These are phyloP conservation scores for Fonsecaea monophora DNA, from an alignment of 2,329 filamentous ascomycete species.

Conservation along the genomic window DNA sequence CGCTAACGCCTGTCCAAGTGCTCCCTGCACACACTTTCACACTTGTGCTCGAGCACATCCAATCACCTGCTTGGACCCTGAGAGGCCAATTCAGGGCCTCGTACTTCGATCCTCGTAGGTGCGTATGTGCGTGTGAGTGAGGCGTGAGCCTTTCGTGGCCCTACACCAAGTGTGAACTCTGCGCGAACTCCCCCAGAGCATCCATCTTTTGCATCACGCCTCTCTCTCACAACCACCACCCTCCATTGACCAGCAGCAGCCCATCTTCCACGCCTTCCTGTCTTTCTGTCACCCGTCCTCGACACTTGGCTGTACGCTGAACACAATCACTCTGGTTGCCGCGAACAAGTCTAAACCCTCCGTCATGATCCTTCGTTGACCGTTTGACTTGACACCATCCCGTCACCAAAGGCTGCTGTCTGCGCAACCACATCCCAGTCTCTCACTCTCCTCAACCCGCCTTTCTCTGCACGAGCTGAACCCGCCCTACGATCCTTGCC, in stretches of 20 bases:
- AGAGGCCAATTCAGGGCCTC: neutral
- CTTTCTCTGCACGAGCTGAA: constrained; percentile 28
- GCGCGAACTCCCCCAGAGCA: constrained; percentile 1
- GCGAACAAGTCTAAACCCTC: neutral
- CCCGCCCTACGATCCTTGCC: constrained; percentile 24
- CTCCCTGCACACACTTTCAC: neutral
- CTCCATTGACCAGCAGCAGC: constrained; percentile 11
- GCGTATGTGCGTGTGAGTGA: neutral
- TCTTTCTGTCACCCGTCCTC: neutral
- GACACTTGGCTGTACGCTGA: constrained; percentile 10
- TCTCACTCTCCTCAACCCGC: constrained; percentile 15
- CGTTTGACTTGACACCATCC: constrained; percentile 25
- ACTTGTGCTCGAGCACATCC: neutral
- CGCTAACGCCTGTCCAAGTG: neutral
- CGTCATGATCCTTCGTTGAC: constrained; percentile 15
- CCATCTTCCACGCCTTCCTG: constrained; percentile 15
- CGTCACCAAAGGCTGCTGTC: constrained; percentile 22
- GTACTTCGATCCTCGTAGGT: no score
- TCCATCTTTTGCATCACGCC: constrained; percentile 12
- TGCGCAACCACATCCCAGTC: constrained; percentile 23
- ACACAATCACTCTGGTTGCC: neutral
- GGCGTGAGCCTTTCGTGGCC: neutral
- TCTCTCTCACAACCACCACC: constrained; percentile 11
- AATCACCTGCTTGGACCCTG: neutral
- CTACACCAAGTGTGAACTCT: neutral